A percentile compares a stretch with the other conserved stretches of the same genome.
Conservation (phyloP, 2,329 filamentous ascomycete species). For the Daldinia sp. region DNA sequence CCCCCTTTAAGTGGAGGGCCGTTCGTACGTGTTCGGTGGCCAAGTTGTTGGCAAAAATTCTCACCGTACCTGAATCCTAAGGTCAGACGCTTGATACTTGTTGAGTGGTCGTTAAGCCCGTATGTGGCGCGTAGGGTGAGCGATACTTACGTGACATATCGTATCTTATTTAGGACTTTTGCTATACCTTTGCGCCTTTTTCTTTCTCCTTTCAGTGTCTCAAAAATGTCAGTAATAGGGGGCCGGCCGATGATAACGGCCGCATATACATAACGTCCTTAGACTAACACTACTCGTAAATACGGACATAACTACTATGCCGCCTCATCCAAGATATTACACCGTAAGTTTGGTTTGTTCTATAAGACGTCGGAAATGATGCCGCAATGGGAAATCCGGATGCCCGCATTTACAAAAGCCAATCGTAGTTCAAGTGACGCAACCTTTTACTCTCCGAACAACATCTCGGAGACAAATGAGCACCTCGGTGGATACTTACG, state of each 20-base stretch:
- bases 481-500: background rate
- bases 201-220: background rate
- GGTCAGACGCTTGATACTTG: background rate
- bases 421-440: constrained; percentile 32
- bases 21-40: background rate
- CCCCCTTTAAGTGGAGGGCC: background rate
- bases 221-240: background rate
- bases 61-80: background rate
- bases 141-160: background rate
- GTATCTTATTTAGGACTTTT: background rate
- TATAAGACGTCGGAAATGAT: constrained; percentile 25
- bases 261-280: constrained; percentile 17
- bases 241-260: constrained; percentile 4
- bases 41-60: background rate
- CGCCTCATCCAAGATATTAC: constrained; percentile 10
- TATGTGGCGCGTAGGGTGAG: background rate
- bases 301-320: constrained; percentile 12
- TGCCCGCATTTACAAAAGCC: constrained; percentile 28
- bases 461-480: constrained; percentile 25
- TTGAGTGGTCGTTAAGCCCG: background rate
- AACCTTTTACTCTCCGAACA: constrained; percentile 36
- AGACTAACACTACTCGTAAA: constrained; percentile 1
- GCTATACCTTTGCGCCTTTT: background rate
- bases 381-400: constrained; percentile 22
- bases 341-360: constrained; percentile 14